A percentile compares a stretch with the other conserved stretches of the same genome.
Conservation (phyloP, 345 rosid genomes). For the Anacardium occidentale region DNA sequence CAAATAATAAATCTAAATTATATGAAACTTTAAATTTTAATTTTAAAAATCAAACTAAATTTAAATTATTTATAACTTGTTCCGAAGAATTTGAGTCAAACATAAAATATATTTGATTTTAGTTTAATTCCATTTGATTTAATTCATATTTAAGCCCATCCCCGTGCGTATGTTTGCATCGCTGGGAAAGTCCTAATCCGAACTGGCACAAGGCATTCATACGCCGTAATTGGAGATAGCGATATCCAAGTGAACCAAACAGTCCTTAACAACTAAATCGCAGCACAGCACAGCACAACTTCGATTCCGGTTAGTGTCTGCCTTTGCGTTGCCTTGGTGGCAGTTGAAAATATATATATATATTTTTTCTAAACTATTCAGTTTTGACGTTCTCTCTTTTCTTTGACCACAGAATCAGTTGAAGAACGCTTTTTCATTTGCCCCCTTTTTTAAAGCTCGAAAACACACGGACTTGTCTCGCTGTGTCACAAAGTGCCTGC, state of each 20-base stretch:
- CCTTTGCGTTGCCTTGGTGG: not conserved
- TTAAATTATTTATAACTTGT: too few relatives aligned
- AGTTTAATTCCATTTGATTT: too few relatives aligned
- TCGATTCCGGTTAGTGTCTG: not conserved
- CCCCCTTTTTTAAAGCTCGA: not conserved
- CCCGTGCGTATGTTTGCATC: too few relatives aligned
- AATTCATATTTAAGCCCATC: too few relatives aligned
- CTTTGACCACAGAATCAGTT: not conserved
- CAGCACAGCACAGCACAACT: constrained; percentile 2
- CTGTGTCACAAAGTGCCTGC: not conserved
- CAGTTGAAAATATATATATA: not conserved
- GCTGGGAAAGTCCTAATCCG: not conserved
- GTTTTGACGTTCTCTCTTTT: too few relatives aligned
- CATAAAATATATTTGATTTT: too few relatives aligned
- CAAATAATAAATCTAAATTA: too few relatives aligned
- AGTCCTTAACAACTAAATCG: not conserved
- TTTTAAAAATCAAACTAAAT: too few relatives aligned
- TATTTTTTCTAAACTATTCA: not conserved
- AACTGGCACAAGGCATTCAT: not conserved
- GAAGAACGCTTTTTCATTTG: not conserved
- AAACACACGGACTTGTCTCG: not conserved
- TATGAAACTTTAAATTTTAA: too few relatives aligned
- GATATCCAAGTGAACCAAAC: constrained; percentile 1
- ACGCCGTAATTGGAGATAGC: not conserved
- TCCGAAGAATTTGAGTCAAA: too few relatives aligned